Percentiles rank a stretch among this genome's conserved stretches.
phyloP scores from a whole-genome alignment of 2,329 filamentous ascomycete genomes.

The Aspergillus piperis region DNA sequence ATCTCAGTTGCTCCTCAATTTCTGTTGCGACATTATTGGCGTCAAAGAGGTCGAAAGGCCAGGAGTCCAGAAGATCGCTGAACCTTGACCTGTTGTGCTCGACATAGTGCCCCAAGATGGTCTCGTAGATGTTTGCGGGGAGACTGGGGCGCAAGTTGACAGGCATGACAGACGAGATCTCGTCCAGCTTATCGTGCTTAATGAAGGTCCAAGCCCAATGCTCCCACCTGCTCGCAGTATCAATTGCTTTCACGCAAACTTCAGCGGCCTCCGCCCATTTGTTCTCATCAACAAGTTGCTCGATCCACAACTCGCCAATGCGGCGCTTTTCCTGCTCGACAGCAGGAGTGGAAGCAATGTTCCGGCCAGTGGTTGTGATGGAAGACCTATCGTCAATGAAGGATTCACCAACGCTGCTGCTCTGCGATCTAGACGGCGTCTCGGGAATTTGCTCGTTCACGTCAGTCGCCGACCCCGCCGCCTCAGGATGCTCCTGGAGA shows the following conservation, averaged over 20 bases:
- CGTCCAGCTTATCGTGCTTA: conserved; percentile 80
- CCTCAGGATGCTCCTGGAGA: conserved; percentile 82
- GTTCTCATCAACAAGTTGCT: conserved; percentile 73
- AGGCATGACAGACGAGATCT: conserved; percentile 83
- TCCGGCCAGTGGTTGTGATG: conserved; percentile 60
- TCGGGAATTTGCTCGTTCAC: conserved; percentile 34
- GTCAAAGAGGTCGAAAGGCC: conserved; percentile 84
- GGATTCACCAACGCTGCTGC: conserved; percentile 63
- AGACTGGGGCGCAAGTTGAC: conserved; percentile 76
- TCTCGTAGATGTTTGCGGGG: conserved; percentile 80
- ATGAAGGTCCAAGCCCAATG: conserved; percentile 95
- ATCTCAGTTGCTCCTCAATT: conserved; percentile 79
- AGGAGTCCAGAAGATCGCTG: conserved; percentile 75
- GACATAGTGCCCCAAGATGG: conserved; percentile 86
- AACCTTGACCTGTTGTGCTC: conserved; percentile 73
- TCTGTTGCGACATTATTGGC: conserved; percentile 72
- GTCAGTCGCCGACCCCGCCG: conserved; percentile 48
- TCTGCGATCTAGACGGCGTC: conserved; percentile 36
- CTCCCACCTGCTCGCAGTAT: conserved; percentile 81
- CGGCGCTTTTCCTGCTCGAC: conserved; percentile 84
- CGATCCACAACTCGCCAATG: conserved; percentile 91
- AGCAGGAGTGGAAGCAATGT: conserved; percentile 65
- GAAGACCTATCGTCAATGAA: conserved; percentile 70
- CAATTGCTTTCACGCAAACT: conserved; percentile 79
- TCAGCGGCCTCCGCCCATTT: conserved; percentile 79